Evolutionary conservation across 2,329 filamentous ascomycete species (phyloP).

Genomic region (Microthyrium microscopicum): DNA sequence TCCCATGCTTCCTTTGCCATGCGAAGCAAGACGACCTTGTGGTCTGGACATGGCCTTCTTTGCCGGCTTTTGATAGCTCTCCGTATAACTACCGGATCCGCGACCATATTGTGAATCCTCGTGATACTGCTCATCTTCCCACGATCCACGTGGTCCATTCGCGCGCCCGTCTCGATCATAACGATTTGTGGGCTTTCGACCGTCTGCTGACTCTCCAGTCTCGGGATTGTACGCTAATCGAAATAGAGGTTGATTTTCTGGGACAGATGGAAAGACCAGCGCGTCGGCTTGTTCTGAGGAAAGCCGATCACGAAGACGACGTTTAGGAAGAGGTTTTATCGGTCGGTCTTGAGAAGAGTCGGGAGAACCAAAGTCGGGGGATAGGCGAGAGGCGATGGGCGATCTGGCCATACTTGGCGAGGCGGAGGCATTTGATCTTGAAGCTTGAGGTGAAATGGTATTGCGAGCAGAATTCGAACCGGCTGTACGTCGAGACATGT

Average conservation of each 20-base stretch:
- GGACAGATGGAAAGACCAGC: conserved; percentile 67
- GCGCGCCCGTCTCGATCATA: neutral
- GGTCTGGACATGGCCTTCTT: conserved; percentile 12
- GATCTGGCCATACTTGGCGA: too few relatives aligned
- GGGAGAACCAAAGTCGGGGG: too few relatives aligned
- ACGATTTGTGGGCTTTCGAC: conserved; percentile 3
- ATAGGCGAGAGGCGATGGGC: too few relatives aligned
- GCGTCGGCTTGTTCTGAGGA: conserved; percentile 47
- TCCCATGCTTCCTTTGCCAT: conserved; percentile 10
- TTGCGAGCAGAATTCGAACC: too few relatives aligned
- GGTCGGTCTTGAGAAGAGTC: too few relatives aligned
- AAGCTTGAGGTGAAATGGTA: too few relatives aligned
- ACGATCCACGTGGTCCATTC: neutral
- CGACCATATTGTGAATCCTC: neutral
- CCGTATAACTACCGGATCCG: neutral
- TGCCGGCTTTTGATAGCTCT: conserved; percentile 7
- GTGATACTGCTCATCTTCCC: conserved; percentile 6
- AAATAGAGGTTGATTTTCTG: conserved; percentile 64
- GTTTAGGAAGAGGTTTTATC: conserved; percentile 82
- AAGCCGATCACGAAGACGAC: conserved; percentile 71
- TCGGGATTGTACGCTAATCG: conserved; percentile 34
- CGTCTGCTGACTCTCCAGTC: conserved; percentile 1
- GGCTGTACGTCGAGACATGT: too few relatives aligned
- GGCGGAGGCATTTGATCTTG: too few relatives aligned
- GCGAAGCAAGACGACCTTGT: neutral